Percentiles rank a stretch among this genome's conserved stretches.
These are phyloP conservation scores for Euphrasia confusa DNA, from an alignment of 257 asterid species.

Conservation along the genomic window DNA sequence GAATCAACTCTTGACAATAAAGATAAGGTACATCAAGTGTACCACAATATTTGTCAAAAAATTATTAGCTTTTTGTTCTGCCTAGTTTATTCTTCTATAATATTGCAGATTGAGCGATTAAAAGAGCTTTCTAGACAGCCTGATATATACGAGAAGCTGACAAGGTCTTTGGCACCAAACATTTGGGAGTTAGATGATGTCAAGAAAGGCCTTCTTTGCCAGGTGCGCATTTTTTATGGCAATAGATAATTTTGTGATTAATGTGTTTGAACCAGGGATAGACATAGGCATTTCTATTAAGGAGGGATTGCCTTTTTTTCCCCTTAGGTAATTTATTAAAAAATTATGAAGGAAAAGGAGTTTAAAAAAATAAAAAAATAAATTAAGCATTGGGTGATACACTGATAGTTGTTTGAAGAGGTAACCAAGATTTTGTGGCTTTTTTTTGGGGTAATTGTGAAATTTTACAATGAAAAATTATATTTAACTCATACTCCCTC, in stretches of 20 bases:
- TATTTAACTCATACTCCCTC: too few species aligned
- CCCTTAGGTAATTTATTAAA: too few species aligned
- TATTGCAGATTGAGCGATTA: conserved; percentile 59
- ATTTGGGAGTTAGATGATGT: conserved; percentile 99
- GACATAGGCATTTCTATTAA: too few species aligned
- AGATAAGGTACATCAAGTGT: conserved; percentile 44
- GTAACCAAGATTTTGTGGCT: too few species aligned
- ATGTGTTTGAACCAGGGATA: background rate
- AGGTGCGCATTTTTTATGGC: conserved; percentile 40
- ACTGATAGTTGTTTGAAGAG: too few species aligned
- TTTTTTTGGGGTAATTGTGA: too few species aligned
- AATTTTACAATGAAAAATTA: too few species aligned
- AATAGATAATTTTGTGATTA: conserved; percentile 8
- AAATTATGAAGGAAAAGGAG: too few species aligned
- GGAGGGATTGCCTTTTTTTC: too few species aligned
- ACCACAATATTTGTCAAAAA: conserved; percentile 12
- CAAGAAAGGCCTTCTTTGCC: conserved; percentile 98
- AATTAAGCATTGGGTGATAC: too few species aligned
- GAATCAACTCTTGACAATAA: conserved; percentile 39
- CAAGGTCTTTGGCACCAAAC: conserved; percentile 97
- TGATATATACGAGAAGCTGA: conserved; percentile 84
- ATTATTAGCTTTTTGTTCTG: conserved; percentile 9
- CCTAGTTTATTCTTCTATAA: conserved; percentile 9
- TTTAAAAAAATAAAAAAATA: too few species aligned
- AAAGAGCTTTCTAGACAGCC: conserved; percentile 79